A percentile compares a stretch with the other conserved stretches of the same genome.
Evolutionary conservation across 176 grass and related monocot genomes (phyloP).

Genomic region (Zoysia japonica): DNA sequence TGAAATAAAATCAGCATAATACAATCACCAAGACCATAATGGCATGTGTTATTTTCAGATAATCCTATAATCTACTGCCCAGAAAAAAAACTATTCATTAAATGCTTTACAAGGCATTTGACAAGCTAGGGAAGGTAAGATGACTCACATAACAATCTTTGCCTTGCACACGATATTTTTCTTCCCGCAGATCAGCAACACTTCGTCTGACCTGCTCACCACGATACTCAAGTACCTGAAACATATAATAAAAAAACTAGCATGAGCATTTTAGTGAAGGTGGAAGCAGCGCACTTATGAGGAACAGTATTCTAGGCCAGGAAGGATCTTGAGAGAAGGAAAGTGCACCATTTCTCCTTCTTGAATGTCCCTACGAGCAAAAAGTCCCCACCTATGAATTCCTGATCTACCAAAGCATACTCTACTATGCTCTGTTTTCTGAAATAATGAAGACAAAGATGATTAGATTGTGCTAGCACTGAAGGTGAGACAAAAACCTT

Average conservation of each 20-base stretch:
- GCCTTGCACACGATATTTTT: conserved; percentile 66
- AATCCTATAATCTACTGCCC: background rate
- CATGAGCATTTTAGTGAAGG: conserved; percentile 27
- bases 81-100: conserved; percentile 7
- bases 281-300: conserved; percentile 1
- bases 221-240: conserved; percentile 90
- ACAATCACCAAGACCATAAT: conserved; percentile 3
- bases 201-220: conserved; percentile 93
- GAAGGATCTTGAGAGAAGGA: background rate
- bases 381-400: conserved; percentile 99
- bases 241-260: background rate
- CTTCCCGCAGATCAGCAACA: conserved; percentile 88
- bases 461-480: conserved; percentile 24
- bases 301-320: background rate
- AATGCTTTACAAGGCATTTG: conserved; percentile 5
- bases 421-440: conserved; percentile 92
- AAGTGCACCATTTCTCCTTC: conserved; percentile 96
- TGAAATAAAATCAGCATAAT: background rate
- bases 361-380: conserved; percentile 87
- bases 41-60: background rate
- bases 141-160: conserved; percentile 98
- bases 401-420: conserved; percentile 98
- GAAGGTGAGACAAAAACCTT: conserved; percentile 9
- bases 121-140: conserved; percentile 26
- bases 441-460: conserved; percentile 39